Evolutionary conservation across 108 stramenopile species (phyloP).

Genomic region (Epithemia pelagica): DNA sequence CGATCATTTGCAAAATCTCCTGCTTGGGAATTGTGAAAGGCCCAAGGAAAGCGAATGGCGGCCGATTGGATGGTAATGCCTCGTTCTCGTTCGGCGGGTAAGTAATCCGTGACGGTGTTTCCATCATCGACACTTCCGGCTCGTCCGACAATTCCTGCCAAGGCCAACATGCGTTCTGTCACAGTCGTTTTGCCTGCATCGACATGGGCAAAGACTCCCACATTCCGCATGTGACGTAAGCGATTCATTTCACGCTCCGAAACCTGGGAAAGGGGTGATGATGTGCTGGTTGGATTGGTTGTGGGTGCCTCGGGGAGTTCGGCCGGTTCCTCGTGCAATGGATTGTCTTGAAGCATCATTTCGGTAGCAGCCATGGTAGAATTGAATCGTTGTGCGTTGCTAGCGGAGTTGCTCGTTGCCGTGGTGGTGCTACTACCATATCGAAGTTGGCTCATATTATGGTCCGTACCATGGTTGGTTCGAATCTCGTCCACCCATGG

Average conservation of each 20-base stretch:
- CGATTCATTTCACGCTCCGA: conserved; percentile 26
- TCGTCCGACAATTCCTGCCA: conserved; percentile 73
- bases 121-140: conserved; percentile 92
- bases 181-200: conserved; percentile 99
- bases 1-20: conserved; percentile 37
- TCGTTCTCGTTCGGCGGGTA: conserved; percentile 94
- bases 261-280: too few relatives aligned
- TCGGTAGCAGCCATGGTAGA: neutral
- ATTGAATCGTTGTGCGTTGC: neutral
- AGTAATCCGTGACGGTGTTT: conserved; percentile 95
- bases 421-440: too few relatives aligned
- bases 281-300: too few relatives aligned
- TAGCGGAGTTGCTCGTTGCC: too few relatives aligned
- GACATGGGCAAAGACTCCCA: conserved; percentile 98
- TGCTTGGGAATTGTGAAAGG: conserved; percentile 47
- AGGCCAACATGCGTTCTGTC: conserved; percentile 95
- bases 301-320: too few relatives aligned
- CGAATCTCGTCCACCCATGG: too few relatives aligned
- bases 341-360: too few relatives aligned
- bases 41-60: conserved; percentile 91
- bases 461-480: too few relatives aligned
- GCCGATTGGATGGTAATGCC: conserved; percentile 99
- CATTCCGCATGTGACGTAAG: conserved; percentile 64
- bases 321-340: too few relatives aligned
- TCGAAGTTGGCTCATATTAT: too few relatives aligned